Conservation (phyloP, 257 asterid species). For the Sherardia arvensis region DNA sequence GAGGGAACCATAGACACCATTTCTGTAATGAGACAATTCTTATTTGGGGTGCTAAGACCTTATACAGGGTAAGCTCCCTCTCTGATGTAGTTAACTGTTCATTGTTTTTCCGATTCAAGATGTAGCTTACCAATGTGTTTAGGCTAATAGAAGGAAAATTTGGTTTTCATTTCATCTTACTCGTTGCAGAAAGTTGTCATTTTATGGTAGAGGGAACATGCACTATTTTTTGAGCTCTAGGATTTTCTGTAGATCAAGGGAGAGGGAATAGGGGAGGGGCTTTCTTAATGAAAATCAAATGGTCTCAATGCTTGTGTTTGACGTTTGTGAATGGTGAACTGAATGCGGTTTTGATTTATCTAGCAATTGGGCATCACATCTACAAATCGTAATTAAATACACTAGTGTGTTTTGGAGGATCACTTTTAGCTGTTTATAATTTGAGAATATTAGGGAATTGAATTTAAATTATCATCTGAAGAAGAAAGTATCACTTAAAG, state of each 20-base stretch:
- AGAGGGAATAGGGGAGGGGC: neutral
- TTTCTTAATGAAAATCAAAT: neutral
- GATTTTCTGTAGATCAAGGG: neutral
- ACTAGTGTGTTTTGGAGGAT: neutral
- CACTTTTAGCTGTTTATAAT: neutral
- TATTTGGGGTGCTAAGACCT: constrained; percentile 93
- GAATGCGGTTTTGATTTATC: neutral
- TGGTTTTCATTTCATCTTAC: neutral
- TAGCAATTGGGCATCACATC: neutral
- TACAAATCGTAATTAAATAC: neutral
- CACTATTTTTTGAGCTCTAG: neutral
- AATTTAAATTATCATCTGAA: too few species aligned
- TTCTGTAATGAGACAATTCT: constrained; percentile 81
- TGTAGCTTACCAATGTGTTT: neutral
- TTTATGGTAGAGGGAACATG: neutral
- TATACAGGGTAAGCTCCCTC: constrained; percentile 55
- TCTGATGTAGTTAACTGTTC: neutral
- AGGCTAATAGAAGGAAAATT: neutral
- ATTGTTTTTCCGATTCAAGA: neutral
- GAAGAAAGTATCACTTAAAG: too few species aligned
- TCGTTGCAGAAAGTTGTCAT: neutral
- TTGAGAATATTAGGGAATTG: neutral
- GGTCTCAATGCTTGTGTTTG: neutral
- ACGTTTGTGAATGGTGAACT: neutral
- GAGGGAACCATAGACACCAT: constrained; percentile 95